These are phyloP conservation scores for Tricholoma furcatifolium DNA, from an alignment of 768 basidiomycete genomes.

Conservation along the genomic window DNA sequence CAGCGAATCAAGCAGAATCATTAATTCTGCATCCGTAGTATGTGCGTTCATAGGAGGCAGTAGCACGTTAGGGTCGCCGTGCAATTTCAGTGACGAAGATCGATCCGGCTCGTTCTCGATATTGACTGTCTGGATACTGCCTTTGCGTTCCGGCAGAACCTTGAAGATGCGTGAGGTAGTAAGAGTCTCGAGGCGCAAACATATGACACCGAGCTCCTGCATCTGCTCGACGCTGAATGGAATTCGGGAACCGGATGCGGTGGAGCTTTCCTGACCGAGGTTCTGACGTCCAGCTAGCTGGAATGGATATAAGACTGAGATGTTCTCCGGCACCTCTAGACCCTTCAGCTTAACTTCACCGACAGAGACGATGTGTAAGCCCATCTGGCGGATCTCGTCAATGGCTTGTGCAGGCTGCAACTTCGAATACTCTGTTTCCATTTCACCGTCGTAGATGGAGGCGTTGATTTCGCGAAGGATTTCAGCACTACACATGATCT, in stretches of 20 bases:
- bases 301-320: conserved; percentile 82
- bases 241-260: conserved; percentile 48
- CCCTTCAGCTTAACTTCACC: conserved; percentile 96
- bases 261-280: conserved; percentile 28
- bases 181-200: conserved; percentile 79
- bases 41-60: conserved; percentile 70
- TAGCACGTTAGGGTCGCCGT: conserved; percentile 61
- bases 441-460: conserved; percentile 53
- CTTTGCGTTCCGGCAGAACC: conserved; percentile 41
- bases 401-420: conserved; percentile 59
- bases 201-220: conserved; percentile 67
- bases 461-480: conserved; percentile 81
- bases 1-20: conserved; percentile 74
- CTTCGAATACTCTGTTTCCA: conserved; percentile 60
- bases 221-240: conserved; percentile 75
- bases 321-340: conserved; percentile 83
- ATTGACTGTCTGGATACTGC: conserved; percentile 36
- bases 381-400: conserved; percentile 73
- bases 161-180: conserved; percentile 62
- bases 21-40: conserved; percentile 70
- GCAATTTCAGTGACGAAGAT: conserved; percentile 37
- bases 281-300: conserved; percentile 71
- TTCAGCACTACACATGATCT: conserved; percentile 90
- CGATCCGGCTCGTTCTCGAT: conserved; percentile 27
- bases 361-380: conserved; percentile 66